phyloP scores from a whole-genome alignment of 345 rosid genomes.

The Populus ilicifolia region DNA sequence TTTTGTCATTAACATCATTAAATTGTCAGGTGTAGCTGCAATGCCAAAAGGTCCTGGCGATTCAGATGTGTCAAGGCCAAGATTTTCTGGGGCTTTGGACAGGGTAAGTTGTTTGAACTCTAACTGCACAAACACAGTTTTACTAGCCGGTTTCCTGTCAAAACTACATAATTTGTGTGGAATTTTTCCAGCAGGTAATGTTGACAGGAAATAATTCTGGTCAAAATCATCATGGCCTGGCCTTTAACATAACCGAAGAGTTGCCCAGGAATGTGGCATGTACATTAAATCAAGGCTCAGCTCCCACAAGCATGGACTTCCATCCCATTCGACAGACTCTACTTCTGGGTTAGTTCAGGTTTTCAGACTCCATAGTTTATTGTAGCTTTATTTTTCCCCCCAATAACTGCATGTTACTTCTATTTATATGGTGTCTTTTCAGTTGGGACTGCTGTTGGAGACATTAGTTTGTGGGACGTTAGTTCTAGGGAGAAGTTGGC shows the following conservation, averaged over 20 bases:
- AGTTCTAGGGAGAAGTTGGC: slow-evolving; percentile 30
- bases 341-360: slow-evolving; percentile 39
- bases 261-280: slow-evolving; percentile 34
- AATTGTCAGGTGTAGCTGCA: slow-evolving; percentile 20
- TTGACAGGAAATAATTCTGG: slow-evolving; percentile 20
- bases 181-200: slow-evolving; percentile 16
- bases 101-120: slow-evolving; percentile 24
- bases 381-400: not conserved
- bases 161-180: not conserved
- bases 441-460: slow-evolving; percentile 42
- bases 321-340: slow-evolving; percentile 40
- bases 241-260: slow-evolving; percentile 20
- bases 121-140: not conserved
- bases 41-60: slow-evolving; percentile 24
- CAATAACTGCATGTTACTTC: slow-evolving; percentile 3
- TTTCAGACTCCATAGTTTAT: not conserved
- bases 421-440: slow-evolving; percentile 6
- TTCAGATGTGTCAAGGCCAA: slow-evolving; percentile 19
- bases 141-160: not conserved
- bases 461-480: slow-evolving; percentile 40
- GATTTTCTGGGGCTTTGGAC: slow-evolving; percentile 19
- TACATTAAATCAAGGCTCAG: slow-evolving; percentile 28
- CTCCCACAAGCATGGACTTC: slow-evolving; percentile 44
- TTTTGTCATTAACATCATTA: not conserved
- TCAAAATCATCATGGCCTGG: slow-evolving; percentile 11